Percentiles rank a stretch among this genome's conserved stretches.
Evolutionary conservation across 495 filamentous ascomycete species (phyloP).

Genomic region (Daldinia childiae): DNA sequence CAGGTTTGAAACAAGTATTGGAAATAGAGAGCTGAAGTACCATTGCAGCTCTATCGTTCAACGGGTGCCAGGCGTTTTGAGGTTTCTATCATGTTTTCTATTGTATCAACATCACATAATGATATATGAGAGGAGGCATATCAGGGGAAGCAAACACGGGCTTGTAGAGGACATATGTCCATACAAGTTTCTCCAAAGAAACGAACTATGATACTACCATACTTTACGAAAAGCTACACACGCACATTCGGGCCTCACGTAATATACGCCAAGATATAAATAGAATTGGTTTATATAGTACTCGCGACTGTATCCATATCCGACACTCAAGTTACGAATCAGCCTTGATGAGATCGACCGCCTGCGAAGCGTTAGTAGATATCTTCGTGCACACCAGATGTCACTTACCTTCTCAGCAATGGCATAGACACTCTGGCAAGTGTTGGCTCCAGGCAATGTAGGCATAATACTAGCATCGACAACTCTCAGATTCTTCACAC

Average conservation of each 20-base stretch:
- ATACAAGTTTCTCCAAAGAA: too few species aligned
- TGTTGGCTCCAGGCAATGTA: conserved; percentile 52
- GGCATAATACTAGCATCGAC: conserved; percentile 58
- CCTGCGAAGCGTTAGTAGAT: conserved; percentile 31
- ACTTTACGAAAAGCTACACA: too few species aligned
- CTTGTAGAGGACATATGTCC: too few species aligned
- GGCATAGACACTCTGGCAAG: conserved; percentile 55
- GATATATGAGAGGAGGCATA: too few species aligned
- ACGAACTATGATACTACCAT: too few species aligned
- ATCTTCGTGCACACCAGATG: not conserved
- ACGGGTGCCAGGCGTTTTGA: not conserved
- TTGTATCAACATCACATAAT: too few species aligned
- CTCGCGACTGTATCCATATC: not conserved
- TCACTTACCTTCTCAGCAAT: conserved; percentile 55
- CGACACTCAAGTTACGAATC: conserved; percentile 17
- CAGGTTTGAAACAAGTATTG: conserved; percentile 72
- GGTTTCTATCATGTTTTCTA: not conserved
- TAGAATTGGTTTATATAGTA: not conserved
- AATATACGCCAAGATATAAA: too few species aligned
- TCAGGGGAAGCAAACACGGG: too few species aligned
- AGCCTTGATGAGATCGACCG: conserved; percentile 50
- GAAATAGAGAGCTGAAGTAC: conserved; percentile 43
- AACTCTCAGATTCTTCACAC: conserved; percentile 50
- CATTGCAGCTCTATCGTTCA: not conserved
- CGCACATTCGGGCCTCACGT: too few species aligned